Evolutionary conservation across 306 rosid genomes (phyloP), one percentile per base, ranked within the genome.

Genomic region (Rubus idaeus): DNA sequence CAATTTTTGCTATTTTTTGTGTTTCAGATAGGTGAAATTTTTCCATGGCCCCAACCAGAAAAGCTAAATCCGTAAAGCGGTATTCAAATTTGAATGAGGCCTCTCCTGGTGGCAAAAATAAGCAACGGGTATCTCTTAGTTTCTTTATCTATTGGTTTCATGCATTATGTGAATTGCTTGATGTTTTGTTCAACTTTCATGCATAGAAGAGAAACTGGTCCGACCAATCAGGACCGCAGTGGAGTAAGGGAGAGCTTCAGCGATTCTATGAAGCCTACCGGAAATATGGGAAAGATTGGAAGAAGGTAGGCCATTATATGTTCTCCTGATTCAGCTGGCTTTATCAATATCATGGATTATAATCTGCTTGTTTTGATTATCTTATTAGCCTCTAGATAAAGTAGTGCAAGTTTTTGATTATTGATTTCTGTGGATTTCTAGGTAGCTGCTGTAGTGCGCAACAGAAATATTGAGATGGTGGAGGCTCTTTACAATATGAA

Each of bases 231-330:
- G 98, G 98, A 84, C 77, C 93, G 60, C 93, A 86, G 77, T 94
- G 98, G 98, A 90, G 83, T 84, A 87, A 87, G 84, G 93, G 80
- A 82, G 98, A 94, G 77, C 81, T 94, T 66, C 80, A 82, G 86
- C 83, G 73, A 12, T 94, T 94, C 85, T 94, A 94, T 83, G 97
- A 91, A 65, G 97, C 91, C 18, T 94, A 94, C 81, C 79, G 98
- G 75, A 91, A 86, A 78, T 82, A 85, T 30, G 98, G 97, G 55
- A 87, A 85, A 62, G 93, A 94, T 80, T 94, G 98, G 98, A 87
- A 83, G 91, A 94, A 86, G 91, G 98, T 88, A 66, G 65, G 77
- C 26, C 55, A 42, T 68, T 81, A 71, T 68, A 79, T 73, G 47
- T 74, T 77, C 47, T 83, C 51, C 7, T 58, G 78, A 16, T 78